Conservation (phyloP, 352 stramenopile genomes). For the Phytopythium boreale region DNA sequence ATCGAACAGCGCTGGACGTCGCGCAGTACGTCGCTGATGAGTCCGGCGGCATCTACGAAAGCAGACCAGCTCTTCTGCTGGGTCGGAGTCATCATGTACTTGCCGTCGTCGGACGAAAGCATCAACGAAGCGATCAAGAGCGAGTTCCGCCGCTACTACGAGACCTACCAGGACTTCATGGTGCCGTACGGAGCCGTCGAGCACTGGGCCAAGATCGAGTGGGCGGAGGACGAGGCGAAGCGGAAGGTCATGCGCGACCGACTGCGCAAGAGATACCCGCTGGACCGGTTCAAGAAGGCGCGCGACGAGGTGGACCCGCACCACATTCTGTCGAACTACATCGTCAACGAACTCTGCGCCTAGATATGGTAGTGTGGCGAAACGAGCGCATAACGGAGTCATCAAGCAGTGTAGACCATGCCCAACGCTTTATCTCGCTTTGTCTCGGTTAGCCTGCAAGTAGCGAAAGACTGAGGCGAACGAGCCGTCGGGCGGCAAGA, state of each 20-base stretch:
- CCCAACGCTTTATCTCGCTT: neutral
- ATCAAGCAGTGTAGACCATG: neutral
- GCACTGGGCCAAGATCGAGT: conserved; percentile 98
- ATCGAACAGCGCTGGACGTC: conserved; percentile 99
- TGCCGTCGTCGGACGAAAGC: conserved; percentile 71
- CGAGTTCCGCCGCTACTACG: conserved; percentile 93
- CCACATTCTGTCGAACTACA: conserved; percentile 89
- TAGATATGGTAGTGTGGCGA: conserved; percentile 7
- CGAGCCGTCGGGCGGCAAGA: neutral
- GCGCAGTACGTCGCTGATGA: conserved; percentile 90
- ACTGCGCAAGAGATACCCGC: conserved; percentile 78
- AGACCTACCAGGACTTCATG: conserved; percentile 87
- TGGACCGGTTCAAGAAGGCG: conserved; percentile 89
- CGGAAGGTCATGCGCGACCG: conserved; percentile 54
- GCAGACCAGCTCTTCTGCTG: conserved; percentile 87
- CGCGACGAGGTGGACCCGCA: conserved; percentile 91
- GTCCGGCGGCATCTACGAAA: conserved; percentile 84
- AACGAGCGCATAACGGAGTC: too few relatives aligned
- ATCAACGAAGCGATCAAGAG: conserved; percentile 80
- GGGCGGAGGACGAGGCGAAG: conserved; percentile 50
- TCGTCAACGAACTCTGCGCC: conserved; percentile 80
- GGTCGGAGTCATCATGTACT: conserved; percentile 98
- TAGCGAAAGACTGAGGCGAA: conserved; percentile 26
- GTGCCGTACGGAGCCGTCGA: conserved; percentile 86
- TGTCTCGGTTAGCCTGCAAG: neutral